Conservation (phyloP, 1,284 basidiomycete species). For the Puccinia sorghi region DNA sequence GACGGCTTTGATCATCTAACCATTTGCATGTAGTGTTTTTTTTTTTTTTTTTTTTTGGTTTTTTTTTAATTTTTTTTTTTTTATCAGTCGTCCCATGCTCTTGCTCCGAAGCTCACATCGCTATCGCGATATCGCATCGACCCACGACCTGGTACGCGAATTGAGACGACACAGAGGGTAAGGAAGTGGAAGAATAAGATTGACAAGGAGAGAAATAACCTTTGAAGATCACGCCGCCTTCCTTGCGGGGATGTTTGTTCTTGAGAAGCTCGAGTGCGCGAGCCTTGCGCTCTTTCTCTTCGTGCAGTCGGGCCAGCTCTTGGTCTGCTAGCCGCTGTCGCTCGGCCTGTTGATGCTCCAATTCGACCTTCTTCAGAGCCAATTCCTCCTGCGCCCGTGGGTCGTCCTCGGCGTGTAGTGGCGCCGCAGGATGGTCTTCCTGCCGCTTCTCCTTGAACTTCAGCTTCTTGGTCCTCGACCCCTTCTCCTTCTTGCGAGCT, state of each 20-base stretch:
- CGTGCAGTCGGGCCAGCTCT: slow-evolving; percentile 17
- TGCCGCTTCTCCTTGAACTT: slow-evolving; percentile 28
- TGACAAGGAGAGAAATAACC: not conserved
- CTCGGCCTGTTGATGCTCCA: slow-evolving; percentile 39
- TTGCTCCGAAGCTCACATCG: slow-evolving; percentile 25
- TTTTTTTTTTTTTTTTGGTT: not conserved
- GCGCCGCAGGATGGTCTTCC: slow-evolving; percentile 5
- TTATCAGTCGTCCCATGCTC: slow-evolving; percentile 38
- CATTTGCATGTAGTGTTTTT: not conserved
- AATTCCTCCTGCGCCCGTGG: slow-evolving; percentile 30
- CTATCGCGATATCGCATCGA: slow-evolving; percentile 42
- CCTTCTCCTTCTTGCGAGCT: slow-evolving; percentile 5
- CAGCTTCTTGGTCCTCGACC: slow-evolving; percentile 20
- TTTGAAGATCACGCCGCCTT: slow-evolving; percentile 42
- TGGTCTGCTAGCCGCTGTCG: slow-evolving; percentile 14
- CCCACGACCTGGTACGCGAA: slow-evolving; percentile 17
- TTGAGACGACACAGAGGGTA: not conserved
- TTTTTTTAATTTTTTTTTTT: not conserved
- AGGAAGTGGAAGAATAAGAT: not conserved
- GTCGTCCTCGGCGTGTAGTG: not conserved
- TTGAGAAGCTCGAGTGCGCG: slow-evolving; percentile 42
- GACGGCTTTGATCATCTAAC: too few species aligned
- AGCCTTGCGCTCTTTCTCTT: slow-evolving; percentile 34
- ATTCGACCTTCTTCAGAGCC: slow-evolving; percentile 16
- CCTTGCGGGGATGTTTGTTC: slow-evolving; percentile 18